Evolutionary conservation across 495 filamentous ascomycete species (phyloP).

Genomic region (Hypoxylon fragiforme): DNA sequence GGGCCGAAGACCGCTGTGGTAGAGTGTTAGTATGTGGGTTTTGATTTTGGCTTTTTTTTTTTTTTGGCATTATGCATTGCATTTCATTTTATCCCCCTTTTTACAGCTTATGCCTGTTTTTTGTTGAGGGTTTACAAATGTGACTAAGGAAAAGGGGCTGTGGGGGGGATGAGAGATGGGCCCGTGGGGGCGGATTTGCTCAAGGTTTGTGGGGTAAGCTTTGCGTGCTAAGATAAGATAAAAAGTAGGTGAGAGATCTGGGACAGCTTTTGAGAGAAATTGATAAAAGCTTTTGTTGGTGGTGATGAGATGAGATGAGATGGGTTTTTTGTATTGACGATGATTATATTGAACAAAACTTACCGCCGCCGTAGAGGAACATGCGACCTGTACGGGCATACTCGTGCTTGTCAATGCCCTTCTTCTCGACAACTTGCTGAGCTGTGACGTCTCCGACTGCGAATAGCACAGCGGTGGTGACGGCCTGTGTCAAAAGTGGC

Average conservation of each 20-base stretch:
- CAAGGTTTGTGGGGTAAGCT: slow-evolving; percentile 14
- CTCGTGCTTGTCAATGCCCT: slow-evolving; percentile 79
- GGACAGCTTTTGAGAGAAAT: slow-evolving; percentile 12
- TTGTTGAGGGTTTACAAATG: not conserved
- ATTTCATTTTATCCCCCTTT: not conserved
- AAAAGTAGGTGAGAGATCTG: slow-evolving; percentile 2
- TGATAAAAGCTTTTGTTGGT: not conserved
- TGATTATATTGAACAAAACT: slow-evolving; percentile 21
- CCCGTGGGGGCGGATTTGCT: slow-evolving; percentile 12
- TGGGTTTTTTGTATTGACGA: slow-evolving; percentile 9
- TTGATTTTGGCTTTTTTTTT: not conserved
- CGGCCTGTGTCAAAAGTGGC: slow-evolving; percentile 84
- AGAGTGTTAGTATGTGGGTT: slow-evolving; percentile 18
- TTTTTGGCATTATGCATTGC: not conserved
- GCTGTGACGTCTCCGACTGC: slow-evolving; percentile 87
- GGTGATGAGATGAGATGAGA: not conserved
- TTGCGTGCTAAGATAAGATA: not conserved
- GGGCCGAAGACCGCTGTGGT: slow-evolving; percentile 82
- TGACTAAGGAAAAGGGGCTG: not conserved
- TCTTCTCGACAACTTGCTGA: slow-evolving; percentile 90
- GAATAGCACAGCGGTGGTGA: slow-evolving; percentile 88
- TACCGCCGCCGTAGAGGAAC: slow-evolving; percentile 90
- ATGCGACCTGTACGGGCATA: slow-evolving; percentile 81
- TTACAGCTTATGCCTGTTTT: not conserved
- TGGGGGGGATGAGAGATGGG: slow-evolving; percentile 2